phyloP scores from a whole-genome alignment of 2,329 filamentous ascomycete genomes.

The Penicillium sp. region DNA sequence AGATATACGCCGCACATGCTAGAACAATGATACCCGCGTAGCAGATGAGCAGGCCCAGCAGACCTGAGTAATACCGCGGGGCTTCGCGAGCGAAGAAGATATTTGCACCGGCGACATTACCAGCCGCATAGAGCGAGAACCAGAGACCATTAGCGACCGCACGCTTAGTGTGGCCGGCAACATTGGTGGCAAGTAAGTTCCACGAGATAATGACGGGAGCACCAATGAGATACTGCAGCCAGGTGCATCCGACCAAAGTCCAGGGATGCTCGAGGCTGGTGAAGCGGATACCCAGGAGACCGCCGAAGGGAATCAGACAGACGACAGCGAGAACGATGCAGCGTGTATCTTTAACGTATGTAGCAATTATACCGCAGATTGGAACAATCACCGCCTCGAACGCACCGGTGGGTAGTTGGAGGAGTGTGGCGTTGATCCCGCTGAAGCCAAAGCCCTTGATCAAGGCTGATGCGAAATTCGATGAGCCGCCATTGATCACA shows the following conservation, averaged over 20 bases:
- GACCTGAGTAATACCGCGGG: conserved; percentile 47
- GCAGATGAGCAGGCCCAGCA: conserved; percentile 46
- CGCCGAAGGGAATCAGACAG: conserved; percentile 42
- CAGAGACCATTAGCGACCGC: conserved; percentile 51
- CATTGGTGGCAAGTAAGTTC: conserved; percentile 51
- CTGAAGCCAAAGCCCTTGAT: conserved; percentile 47
- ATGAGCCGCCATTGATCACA: conserved; percentile 52
- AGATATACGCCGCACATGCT: conserved; percentile 24
- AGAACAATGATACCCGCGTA: conserved; percentile 47
- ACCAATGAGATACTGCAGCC: conserved; percentile 53
- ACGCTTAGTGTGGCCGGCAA: conserved; percentile 55
- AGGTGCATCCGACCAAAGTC: conserved; percentile 54
- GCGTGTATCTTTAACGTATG: conserved; percentile 45
- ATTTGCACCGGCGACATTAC: conserved; percentile 52
- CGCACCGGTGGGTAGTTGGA: conserved; percentile 39
- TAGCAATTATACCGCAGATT: conserved; percentile 45
- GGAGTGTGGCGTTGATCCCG: conserved; percentile 31
- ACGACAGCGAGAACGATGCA: conserved; percentile 34
- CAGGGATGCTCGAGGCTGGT: conserved; percentile 49
- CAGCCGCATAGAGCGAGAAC: conserved; percentile 51
- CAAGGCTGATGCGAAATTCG: conserved; percentile 50
- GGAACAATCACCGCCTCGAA: conserved; percentile 33
- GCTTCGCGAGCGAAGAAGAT: conserved; percentile 48
- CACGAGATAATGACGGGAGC: conserved; percentile 54
- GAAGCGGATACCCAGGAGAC: conserved; percentile 52